phyloP scores from a whole-genome alignment of 2,329 filamentous ascomycete genomes.

The Neofusicoccum cordaticola region DNA sequence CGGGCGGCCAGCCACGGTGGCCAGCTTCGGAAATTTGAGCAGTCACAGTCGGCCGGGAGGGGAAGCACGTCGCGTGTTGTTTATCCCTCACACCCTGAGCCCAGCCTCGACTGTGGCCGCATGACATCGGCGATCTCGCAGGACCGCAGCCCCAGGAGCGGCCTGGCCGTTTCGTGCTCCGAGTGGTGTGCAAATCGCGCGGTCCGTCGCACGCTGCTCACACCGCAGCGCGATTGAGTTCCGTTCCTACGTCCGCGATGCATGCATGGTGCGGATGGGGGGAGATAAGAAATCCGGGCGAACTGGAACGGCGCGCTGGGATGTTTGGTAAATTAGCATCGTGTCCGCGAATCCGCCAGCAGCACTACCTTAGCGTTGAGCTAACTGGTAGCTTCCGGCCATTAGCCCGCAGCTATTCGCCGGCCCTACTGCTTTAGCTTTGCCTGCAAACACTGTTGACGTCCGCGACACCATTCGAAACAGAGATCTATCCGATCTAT shows the following conservation, averaged over 20 bases:
- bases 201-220: neutral
- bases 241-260: neutral
- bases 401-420: neutral
- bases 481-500: neutral
- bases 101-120: neutral
- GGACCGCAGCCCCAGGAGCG: neutral
- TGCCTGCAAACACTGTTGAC: neutral
- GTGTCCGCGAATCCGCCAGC: neutral
- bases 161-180: neutral
- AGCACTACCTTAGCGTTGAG: neutral
- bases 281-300: neutral
- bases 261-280: no score
- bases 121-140: conserved; percentile 8
- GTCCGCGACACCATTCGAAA: neutral
- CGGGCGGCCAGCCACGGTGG: neutral
- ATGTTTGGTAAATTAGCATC: conserved; percentile 10
- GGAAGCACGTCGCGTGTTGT: neutral
- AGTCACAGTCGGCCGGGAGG: neutral
- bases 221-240: neutral
- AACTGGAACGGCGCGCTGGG: neutral
- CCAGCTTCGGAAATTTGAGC: neutral
- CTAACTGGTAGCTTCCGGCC: conserved; percentile 6
- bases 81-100: neutral
- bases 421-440: neutral
- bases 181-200: neutral